Percentiles rank a stretch among this genome's conserved stretches.
Evolutionary conservation across 2,329 filamentous ascomycete species (phyloP).

Genomic region (Fusarium cyanostomum): DNA sequence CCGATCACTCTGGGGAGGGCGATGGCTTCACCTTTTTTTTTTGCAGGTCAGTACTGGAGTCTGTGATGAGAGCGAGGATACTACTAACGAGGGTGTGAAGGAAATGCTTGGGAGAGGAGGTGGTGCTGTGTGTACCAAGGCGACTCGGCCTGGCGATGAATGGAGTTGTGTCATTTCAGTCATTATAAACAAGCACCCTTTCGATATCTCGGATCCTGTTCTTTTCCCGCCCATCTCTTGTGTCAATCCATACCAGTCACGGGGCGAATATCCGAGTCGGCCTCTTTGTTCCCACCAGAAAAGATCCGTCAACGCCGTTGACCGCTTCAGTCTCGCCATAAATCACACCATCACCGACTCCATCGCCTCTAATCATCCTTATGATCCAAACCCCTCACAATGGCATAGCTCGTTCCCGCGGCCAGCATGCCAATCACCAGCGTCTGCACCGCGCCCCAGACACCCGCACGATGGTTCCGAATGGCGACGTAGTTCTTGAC

Average conservation of each 20-base stretch:
- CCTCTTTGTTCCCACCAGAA: neutral
- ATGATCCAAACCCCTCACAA: slow-evolving; percentile 66
- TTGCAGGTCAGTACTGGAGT: slow-evolving; percentile 40
- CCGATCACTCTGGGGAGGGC: slow-evolving; percentile 89
- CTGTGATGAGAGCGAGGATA: slow-evolving; percentile 32
- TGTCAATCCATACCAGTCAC: slow-evolving; percentile 2
- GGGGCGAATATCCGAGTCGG: slow-evolving; percentile 5
- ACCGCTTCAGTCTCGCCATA: slow-evolving; percentile 6
- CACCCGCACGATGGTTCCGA: slow-evolving; percentile 60
- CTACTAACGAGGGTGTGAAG: slow-evolving; percentile 37
- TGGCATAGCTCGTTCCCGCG: slow-evolving; percentile 71
- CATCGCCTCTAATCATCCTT: slow-evolving; percentile 22
- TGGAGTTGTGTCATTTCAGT: slow-evolving; percentile 34
- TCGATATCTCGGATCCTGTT: slow-evolving; percentile 13
- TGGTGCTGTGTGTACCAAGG: neutral
- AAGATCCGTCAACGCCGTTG: slow-evolving; percentile 25
- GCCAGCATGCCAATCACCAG: slow-evolving; percentile 71
- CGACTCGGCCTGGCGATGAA: slow-evolving; percentile 19
- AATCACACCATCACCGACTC: neutral
- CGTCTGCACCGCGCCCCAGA: slow-evolving; percentile 71
- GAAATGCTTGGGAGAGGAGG: neutral
- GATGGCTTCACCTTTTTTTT: slow-evolving; percentile 61
- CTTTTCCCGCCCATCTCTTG: neutral
- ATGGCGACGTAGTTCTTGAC: slow-evolving; percentile 67
- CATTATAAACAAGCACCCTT: slow-evolving; percentile 26